Percentiles rank a stretch among this genome's conserved stretches.
These are phyloP conservation scores for Paramecium sexaurelia DNA, from an alignment of 73 alveolate genomes.

Conservation along the genomic window DNA sequence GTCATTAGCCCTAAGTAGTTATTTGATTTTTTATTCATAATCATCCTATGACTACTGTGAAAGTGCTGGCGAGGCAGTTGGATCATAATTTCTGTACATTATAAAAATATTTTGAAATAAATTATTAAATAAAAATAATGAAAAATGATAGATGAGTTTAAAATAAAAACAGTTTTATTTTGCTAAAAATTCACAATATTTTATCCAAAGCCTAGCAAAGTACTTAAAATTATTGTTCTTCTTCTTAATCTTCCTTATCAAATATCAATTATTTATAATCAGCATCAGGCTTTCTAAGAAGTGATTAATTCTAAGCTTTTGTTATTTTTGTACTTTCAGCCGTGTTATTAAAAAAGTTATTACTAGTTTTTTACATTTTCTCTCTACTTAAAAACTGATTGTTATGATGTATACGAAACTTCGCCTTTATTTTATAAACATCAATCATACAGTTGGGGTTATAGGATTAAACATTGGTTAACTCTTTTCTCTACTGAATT, in stretches of 20 bases:
- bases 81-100: conserved; percentile 38
- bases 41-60: conserved; percentile 3
- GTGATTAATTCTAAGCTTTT: conserved; percentile 23
- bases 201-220: background rate
- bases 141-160: background rate
- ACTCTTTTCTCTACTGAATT: conserved; percentile 45
- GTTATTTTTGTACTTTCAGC: conserved; percentile 30
- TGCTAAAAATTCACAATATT: background rate
- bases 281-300: conserved; percentile 3
- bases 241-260: conserved; percentile 13
- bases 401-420: conserved; percentile 37
- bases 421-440: background rate
- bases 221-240: conserved; percentile 10
- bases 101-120: background rate
- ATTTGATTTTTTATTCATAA: background rate
- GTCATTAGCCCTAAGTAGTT: background rate
- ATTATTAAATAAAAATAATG: background rate
- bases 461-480: conserved; percentile 46
- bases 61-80: conserved; percentile 10
- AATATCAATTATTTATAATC: conserved; percentile 13
- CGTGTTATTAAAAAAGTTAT: conserved; percentile 20
- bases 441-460: conserved; percentile 13
- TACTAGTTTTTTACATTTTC: conserved; percentile 28
- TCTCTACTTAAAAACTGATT: conserved; percentile 15
- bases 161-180: conserved; percentile 1